These are phyloP conservation scores for Tephrocybe rancida DNA, from an alignment of 768 basidiomycete species.

Conservation along the genomic window DNA sequence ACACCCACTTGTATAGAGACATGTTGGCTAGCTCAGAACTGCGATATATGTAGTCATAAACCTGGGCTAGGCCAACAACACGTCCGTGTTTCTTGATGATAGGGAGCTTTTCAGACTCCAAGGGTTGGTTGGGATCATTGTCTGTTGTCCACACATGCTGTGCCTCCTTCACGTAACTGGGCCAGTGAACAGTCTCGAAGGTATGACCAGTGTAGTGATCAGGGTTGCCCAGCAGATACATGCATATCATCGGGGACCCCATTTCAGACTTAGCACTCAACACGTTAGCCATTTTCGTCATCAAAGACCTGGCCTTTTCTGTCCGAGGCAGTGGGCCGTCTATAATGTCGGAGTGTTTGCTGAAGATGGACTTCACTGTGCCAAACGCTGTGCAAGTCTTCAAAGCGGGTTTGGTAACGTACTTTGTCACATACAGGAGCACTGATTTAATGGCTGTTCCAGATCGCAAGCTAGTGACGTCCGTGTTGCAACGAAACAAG, in stretches of 20 bases:
- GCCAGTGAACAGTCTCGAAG: constrained; percentile 36
- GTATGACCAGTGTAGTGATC: constrained; percentile 39
- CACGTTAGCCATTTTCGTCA: constrained; percentile 36
- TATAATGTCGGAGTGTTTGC: constrained; percentile 13
- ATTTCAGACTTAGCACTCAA: constrained; percentile 37
- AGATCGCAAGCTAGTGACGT: constrained; percentile 37
- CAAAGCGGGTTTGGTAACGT: constrained; percentile 41
- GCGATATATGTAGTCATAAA: too few relatives aligned
- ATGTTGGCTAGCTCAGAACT: too few relatives aligned
- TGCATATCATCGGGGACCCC: constrained; percentile 35
- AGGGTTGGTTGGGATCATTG: too few relatives aligned
- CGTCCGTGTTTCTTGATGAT: too few relatives aligned
- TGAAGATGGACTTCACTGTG: constrained; percentile 23
- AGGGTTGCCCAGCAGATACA: constrained; percentile 36
- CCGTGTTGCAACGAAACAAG: constrained; percentile 37
- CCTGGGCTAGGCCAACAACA: too few relatives aligned
- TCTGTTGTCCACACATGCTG: constrained; percentile 14
- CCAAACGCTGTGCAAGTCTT: constrained; percentile 43
- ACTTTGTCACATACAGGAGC: constrained; percentile 41
- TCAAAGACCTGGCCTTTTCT: constrained; percentile 27
- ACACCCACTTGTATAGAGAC: too few relatives aligned
- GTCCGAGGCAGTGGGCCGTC: constrained; percentile 6
- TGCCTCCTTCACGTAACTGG: constrained; percentile 27
- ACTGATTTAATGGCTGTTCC: constrained; percentile 42
- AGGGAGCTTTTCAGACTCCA: too few relatives aligned